Conservation (phyloP, 257 asterid genomes). For the Orobanche coerulescens region DNA sequence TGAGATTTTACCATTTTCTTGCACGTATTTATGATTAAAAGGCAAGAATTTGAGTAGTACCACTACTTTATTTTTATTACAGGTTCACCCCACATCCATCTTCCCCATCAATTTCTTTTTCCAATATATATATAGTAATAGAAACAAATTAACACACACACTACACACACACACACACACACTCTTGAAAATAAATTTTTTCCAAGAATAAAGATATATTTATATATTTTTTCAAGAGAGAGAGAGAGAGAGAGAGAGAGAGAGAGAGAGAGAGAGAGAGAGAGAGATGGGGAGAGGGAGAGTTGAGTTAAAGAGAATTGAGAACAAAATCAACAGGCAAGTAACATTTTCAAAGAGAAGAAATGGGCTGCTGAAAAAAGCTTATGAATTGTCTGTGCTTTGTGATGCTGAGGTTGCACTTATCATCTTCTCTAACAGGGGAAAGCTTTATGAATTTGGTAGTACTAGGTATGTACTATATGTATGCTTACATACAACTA, state of each 20-base stretch:
- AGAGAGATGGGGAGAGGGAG: constrained; percentile 84
- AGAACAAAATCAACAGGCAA: constrained; percentile 92
- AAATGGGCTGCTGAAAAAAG: constrained; percentile 91
- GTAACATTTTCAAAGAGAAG: constrained; percentile 92
- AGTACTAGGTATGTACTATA: constrained; percentile 73
- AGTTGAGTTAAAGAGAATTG: constrained; percentile 90
- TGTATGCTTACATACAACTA: background rate
- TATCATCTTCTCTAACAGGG: constrained; percentile 88
- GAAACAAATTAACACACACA: background rate
- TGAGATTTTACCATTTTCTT: constrained; percentile 32
- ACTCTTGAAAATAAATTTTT: no score
- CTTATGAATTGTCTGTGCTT: constrained; percentile 87
- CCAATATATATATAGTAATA: background rate
- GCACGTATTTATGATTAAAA: constrained; percentile 21
- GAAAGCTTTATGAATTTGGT: constrained; percentile 87
- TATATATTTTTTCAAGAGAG: background rate
- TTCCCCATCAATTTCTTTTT: background rate
- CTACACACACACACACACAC: constrained; percentile 3
- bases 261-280: background rate
- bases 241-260: background rate
- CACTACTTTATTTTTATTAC: constrained; percentile 10
- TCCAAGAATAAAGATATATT: no score
- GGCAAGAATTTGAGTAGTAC: constrained; percentile 18
- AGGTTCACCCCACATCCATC: constrained; percentile 14
- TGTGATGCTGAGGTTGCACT: constrained; percentile 99